Base-by-base conservation (phyloP, 139 green algal species). In the Pleodorina starrii region DNA sequence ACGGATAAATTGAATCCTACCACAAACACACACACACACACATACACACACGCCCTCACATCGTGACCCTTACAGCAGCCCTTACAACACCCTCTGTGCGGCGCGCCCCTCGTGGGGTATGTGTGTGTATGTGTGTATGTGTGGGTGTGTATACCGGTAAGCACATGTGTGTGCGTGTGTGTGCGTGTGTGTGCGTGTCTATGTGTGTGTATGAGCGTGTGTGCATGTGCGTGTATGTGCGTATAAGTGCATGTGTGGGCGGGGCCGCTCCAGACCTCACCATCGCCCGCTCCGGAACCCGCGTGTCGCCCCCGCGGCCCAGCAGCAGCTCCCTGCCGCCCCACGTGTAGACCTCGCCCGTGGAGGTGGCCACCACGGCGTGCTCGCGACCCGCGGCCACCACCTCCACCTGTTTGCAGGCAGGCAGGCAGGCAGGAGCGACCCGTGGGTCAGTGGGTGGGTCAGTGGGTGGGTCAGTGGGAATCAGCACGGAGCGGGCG, bases 301-400 rank as follows among this genome's bases (percentile, higher is more conserved):
- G 46, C 38, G 60, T 12, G 54, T 35, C 57, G 32, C 83, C 89
- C 21, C 19, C 21, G 23, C 83, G 83, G 25, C 89, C 82, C 35
- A 73, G 4, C 44, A 92, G 68, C 42, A 91, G 25, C 12, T 69
- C 81, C 32, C 84, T 29, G 63, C 86, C 85, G 2, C 91, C 91
- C 89, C 86, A 95, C 9, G 80, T 88, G 82, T 86, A 93, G 48
- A 95, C 77, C 32, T 86, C 38, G 29, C 93, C 93, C 17, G 87
- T 66, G 23, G 38, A 23, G 3, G 91, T 96, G 72, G 92, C 87
- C 11, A 85, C 93, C 48, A 96, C 72, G 0, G 82, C 90, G 69
- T 95, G 92, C 77, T 94, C 88, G 14, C 93, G 85, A 14, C 93
- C 93, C 38, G 93, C 93, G 9, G 93, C 93, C 29, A 95, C 91